Evolutionary conservation across 208 protist species (phyloP), one percentile per base, ranked within the genome.

Genomic region (Acanthamoeba sp.): DNA sequence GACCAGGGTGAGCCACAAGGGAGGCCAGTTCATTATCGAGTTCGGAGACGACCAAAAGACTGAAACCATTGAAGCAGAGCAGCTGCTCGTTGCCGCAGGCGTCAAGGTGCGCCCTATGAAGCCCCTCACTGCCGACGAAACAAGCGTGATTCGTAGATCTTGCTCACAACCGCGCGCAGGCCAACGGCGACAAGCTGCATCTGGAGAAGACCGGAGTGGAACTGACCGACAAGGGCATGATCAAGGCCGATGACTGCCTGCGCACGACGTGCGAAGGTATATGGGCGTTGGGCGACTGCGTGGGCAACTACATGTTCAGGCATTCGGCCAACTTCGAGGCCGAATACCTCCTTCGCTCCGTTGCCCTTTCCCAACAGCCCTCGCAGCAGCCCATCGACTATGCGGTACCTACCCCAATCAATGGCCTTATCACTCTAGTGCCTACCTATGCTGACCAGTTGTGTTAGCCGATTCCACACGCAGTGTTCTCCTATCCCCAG

Each of bases 281-380:
- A 2, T 96, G 91, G 93, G 93, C 95, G 0, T 29, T 96, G 24
- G 95, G 95, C 71, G 95, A 96, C 87, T 55, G 89, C 66, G 87
- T 84, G 22, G 91, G 85, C 42, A 95, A 95, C 52, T 95, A 50
- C 69, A 32, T 93, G n/a, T 94, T 96, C 87, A 16, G 93, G 27
- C 94, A 96, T 71, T 62, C 22, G 45, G 95, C 95, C 62, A 95
- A 96, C 76, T 91, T 93, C 48, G 94, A 94, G 76, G 40, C 40
- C 36, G 91, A 94, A 50, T 94, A 95, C 34, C 38, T 95, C 9
- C 40, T 93, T 16, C 45, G 59, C 27, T 40, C 14, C 20, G 91
- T 66, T 0, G 29, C 84, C 3, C 42, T 76, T 6, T n/a, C n/a
- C 38, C 50, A 84, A 32, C 3, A 9, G 9, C 3, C 91, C 7